Conservation (phyloP, 257 asterid genomes). For the Buddleja alternifolia region DNA sequence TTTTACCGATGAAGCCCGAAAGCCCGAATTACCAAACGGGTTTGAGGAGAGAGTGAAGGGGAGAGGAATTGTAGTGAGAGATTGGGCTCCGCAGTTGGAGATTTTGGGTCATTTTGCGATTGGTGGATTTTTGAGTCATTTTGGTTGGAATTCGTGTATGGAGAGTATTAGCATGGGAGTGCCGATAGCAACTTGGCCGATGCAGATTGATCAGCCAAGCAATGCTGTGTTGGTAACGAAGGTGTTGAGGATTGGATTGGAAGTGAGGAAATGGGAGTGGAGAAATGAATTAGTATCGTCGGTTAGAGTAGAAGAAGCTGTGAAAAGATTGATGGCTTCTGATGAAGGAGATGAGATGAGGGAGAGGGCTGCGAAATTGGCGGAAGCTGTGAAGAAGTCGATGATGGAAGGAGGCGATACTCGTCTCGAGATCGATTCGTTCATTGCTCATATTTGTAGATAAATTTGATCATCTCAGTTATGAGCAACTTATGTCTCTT, state of each 20-base stretch:
- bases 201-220: constrained; percentile 60
- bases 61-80: constrained; percentile 43
- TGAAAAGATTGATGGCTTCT: constrained; percentile 10
- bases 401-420: no score
- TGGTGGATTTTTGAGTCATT: constrained; percentile 57
- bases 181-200: constrained; percentile 59
- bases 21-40: constrained; percentile 36
- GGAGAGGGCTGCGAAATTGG: neutral
- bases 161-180: constrained; percentile 59
- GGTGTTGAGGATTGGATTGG: constrained; percentile 39
- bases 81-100: constrained; percentile 66
- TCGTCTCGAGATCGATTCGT: no score
- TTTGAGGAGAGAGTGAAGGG: constrained; percentile 34
- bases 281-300: constrained; percentile 31
- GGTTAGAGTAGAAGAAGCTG: no score
- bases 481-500: no score
- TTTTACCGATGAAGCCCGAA: constrained; percentile 27
- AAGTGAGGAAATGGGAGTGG: constrained; percentile 44
- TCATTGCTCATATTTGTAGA: no score
- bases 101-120: constrained; percentile 44
- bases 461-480: no score
- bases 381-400: neutral
- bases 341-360: constrained; percentile 1
- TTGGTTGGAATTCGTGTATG: constrained; percentile 66
- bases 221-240: constrained; percentile 37